Evolutionary conservation across 1,284 basidiomycete genomes (phyloP).

Genomic region (Moniliella sp.): DNA sequence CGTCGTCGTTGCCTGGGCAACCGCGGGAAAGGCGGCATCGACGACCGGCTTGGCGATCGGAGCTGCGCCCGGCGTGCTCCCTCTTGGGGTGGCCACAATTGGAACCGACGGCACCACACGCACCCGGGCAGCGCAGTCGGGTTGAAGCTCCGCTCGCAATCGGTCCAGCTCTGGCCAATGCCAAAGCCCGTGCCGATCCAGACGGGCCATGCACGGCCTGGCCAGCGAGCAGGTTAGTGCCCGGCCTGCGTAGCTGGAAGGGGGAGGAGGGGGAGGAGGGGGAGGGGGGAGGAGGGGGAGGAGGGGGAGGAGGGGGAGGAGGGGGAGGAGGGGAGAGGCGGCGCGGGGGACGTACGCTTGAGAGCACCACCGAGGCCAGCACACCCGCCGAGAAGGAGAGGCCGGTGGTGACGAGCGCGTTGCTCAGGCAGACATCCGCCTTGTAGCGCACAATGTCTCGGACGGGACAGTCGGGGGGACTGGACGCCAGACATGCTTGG

Average conservation of each 20-base stretch:
- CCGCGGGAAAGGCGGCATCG: too few species aligned
- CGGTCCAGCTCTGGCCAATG: constrained; percentile 58
- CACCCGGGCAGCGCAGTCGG: constrained; percentile 69
- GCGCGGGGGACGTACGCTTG: constrained; percentile 66
- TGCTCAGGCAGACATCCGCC: constrained; percentile 35
- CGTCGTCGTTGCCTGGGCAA: too few species aligned
- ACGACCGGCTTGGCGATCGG: too few species aligned
- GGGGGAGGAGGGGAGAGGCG: too few species aligned
- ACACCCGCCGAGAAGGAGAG: constrained; percentile 85
- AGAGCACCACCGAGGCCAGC: constrained; percentile 75
- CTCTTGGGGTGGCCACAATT: too few species aligned
- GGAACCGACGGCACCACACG: constrained; percentile 54
- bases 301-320: too few species aligned
- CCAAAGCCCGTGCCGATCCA: constrained; percentile 78
- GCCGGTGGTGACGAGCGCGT: constrained; percentile 47
- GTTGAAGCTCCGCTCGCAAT: constrained; percentile 91
- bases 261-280: neutral
- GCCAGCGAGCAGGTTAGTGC: constrained; percentile 4
- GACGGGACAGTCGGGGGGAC: too few species aligned
- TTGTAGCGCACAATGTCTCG: too few species aligned
- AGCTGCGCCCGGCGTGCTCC: too few species aligned
- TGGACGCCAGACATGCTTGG: too few species aligned
- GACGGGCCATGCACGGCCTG: constrained; percentile 90
- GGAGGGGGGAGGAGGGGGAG: too few species aligned
- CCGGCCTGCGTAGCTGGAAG: too few species aligned